phyloP scores from a whole-genome alignment of 139 green algal species.

The Haematococcus sp. region DNA sequence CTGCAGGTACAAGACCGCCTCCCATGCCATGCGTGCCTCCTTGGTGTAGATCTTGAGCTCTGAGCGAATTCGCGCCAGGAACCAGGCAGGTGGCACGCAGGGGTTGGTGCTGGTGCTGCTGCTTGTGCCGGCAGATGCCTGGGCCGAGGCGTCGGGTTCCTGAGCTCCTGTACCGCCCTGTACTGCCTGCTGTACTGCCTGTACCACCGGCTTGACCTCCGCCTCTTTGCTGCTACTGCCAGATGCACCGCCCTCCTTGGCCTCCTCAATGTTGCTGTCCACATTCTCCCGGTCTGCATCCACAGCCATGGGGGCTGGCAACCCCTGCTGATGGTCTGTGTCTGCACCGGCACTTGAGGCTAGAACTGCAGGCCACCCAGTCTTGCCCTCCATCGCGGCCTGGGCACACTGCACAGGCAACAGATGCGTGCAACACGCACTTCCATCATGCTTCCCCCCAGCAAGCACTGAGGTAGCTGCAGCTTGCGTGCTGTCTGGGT shows the following conservation, averaged over 20 bases:
- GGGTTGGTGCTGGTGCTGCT: background rate
- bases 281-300: background rate
- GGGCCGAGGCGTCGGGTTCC: too few relatives aligned
- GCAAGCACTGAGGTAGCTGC: too few relatives aligned
- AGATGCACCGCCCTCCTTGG: too few relatives aligned
- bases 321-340: slow-evolving; percentile 3
- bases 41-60: slow-evolving; percentile 32
- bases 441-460: too few relatives aligned
- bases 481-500: too few relatives aligned
- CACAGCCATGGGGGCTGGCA: background rate
- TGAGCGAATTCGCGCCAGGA: slow-evolving; percentile 10
- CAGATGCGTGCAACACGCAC: too few relatives aligned
- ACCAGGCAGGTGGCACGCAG: background rate
- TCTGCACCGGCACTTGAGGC: background rate
- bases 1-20: slow-evolving; percentile 50
- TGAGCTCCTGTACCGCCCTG: background rate
- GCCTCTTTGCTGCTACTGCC: too few relatives aligned
- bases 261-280: too few relatives aligned
- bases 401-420: slow-evolving; percentile 21
- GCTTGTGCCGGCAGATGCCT: too few relatives aligned
- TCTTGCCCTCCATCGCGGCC: background rate
- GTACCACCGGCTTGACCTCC: too few relatives aligned
- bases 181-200: too few relatives aligned
- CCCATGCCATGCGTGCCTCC: slow-evolving; percentile 53
- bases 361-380: background rate